Percentiles rank a stretch among this genome's conserved stretches.
Evolutionary conservation across 2,329 filamentous ascomycete species (phyloP).

Genomic region (Elsinoe necatrix): DNA sequence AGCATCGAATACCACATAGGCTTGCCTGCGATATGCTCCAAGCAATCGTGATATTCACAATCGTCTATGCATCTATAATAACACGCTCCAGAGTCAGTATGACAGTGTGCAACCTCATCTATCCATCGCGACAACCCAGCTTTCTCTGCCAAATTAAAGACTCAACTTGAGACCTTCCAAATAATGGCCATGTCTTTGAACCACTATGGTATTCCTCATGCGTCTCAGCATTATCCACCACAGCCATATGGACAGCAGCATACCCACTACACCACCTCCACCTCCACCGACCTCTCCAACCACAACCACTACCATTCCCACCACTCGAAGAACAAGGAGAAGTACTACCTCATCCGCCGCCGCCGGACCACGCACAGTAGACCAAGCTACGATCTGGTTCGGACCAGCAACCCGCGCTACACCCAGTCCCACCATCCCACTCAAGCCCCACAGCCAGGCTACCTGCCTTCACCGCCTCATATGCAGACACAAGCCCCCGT

Average conservation of each 20-base stretch:
- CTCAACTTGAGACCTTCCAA: background rate
- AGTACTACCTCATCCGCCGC: conserved; percentile 9
- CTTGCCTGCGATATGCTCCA: background rate
- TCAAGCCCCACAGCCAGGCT: background rate
- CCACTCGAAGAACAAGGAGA: background rate
- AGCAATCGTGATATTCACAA: background rate
- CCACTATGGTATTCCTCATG: background rate
- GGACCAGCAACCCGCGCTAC: background rate
- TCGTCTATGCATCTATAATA: background rate
- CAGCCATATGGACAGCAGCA: background rate
- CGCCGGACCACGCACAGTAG: background rate
- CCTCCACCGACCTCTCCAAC: background rate
- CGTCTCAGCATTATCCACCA: background rate
- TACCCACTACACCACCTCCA: background rate
- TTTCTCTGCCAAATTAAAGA: no score
- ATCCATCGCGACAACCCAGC: no score
- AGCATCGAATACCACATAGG: background rate
- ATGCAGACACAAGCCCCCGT: background rate
- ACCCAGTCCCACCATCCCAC: background rate
- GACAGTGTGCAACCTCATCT: no score
- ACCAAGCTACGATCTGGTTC: conserved; percentile 11
- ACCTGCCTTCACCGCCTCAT: background rate
- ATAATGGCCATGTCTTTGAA: background rate
- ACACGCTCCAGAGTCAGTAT: background rate
- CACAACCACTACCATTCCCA: conserved; percentile 2